Percentiles rank a stretch among this genome's conserved stretches.
Evolutionary conservation across 768 basidiomycete genomes (phyloP).

Genomic region (Hericium coralloides): DNA sequence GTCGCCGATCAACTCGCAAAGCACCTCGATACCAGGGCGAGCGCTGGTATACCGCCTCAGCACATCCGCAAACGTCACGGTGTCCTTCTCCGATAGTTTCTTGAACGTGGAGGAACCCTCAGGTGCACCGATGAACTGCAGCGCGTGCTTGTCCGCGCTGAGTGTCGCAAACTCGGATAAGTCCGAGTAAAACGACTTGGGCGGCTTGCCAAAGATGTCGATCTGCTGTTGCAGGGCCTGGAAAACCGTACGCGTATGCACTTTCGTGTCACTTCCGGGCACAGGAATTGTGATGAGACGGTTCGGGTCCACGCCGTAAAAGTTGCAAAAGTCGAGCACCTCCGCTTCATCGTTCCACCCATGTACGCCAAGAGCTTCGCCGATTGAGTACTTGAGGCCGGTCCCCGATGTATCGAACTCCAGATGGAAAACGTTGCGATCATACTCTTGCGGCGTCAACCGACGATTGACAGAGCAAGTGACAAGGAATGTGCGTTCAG

Average conservation of each 20-base stretch:
- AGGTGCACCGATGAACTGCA: conserved; percentile 88
- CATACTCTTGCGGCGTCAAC: conserved; percentile 90
- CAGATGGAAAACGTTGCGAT: conserved; percentile 98
- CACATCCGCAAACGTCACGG: conserved; percentile 87
- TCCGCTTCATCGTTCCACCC: conserved; percentile 95
- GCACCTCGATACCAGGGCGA: conserved; percentile 69
- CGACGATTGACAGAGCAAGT: conserved; percentile 92
- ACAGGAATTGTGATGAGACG: conserved; percentile 78
- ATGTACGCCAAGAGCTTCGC: conserved; percentile 94
- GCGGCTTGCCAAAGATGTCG: conserved; percentile 92
- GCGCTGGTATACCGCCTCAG: conserved; percentile 71
- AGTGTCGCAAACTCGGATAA: conserved; percentile 68
- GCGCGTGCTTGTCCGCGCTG: conserved; percentile 63
- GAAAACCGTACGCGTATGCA: conserved; percentile 91
- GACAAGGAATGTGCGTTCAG: conserved; percentile 88
- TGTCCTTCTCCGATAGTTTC: conserved; percentile 91
- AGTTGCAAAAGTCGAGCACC: conserved; percentile 79
- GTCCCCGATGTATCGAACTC: conserved; percentile 92
- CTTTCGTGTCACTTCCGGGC: conserved; percentile 46
- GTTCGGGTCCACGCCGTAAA: conserved; percentile 84
- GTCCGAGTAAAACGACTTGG: conserved; percentile 91
- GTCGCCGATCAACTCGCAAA: conserved; percentile 87
- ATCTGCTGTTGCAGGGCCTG: conserved; percentile 95
- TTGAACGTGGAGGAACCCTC: conserved; percentile 92
- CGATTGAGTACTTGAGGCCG: conserved; percentile 89